Evolutionary conservation across 768 basidiomycete species (phyloP).

Genomic region (Lactifluus echinatus): DNA sequence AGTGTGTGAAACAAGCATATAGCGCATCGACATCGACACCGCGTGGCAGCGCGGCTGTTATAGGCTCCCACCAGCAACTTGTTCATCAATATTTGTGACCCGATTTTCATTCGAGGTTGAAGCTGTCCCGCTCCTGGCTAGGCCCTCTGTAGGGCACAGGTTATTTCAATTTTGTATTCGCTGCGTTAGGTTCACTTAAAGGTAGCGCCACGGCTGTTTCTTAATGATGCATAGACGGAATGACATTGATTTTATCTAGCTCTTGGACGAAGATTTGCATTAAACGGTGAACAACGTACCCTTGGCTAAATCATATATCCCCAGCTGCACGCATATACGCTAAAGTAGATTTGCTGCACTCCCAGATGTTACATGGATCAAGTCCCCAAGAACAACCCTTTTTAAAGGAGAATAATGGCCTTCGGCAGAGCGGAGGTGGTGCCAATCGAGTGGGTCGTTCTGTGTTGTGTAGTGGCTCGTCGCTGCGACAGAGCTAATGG

Average conservation of each 20-base stretch:
- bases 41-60: not conserved
- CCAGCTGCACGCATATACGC: conserved; percentile 10
- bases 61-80: not conserved
- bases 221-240: not conserved
- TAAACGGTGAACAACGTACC: not conserved
- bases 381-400: not conserved
- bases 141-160: not conserved
- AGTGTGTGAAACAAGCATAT: conserved; percentile 1
- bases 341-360: not conserved
- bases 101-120: not conserved
- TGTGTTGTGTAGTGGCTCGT: too few species aligned
- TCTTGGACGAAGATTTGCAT: not conserved
- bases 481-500: too few species aligned
- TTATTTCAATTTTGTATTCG: not conserved
- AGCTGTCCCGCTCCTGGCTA: not conserved
- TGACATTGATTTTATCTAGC: not conserved
- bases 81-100: not conserved
- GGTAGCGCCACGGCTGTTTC: not conserved
- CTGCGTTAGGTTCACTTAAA: not conserved
- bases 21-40: conserved; percentile 5
- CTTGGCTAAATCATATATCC: not conserved
- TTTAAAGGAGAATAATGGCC: not conserved
- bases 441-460: not conserved
- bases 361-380: not conserved
- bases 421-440: not conserved